phyloP scores from a whole-genome alignment of 768 basidiomycete species.

The Phallus indusiatus region DNA sequence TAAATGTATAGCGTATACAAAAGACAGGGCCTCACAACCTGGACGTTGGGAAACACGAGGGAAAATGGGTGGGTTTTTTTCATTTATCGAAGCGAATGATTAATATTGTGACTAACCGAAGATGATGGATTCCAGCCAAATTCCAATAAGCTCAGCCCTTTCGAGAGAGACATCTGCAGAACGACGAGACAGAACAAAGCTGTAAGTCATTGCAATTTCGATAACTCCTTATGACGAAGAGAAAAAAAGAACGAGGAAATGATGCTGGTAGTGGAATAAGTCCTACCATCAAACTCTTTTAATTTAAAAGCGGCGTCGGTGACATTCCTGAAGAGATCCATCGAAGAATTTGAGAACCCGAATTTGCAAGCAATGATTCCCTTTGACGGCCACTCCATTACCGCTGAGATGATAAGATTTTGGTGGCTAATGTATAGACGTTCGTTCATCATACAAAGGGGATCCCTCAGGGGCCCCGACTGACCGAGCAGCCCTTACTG shows the following conservation, averaged over 20 bases:
- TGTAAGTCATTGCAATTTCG: no score
- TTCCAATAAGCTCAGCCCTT: constrained; percentile 2
- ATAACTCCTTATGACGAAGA: neutral
- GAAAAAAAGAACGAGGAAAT: neutral
- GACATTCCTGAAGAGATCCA: no score
- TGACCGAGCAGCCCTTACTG: neutral
- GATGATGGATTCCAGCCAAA: neutral
- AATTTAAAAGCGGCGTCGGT: no score
- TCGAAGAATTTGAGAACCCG: no score
- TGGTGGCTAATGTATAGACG: neutral
- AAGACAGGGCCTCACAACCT: constrained; percentile 7
- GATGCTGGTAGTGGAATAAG: neutral
- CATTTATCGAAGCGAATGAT: neutral
- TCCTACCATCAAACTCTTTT: no score
- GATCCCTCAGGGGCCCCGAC: neutral
- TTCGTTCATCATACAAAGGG: neutral
- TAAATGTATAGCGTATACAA: constrained; percentile 2
- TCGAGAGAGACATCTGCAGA: constrained; percentile 2
- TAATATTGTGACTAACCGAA: neutral
- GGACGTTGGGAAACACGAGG: neutral
- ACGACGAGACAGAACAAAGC: neutral
- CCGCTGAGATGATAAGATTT: no score
- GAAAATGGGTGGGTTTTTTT: neutral
- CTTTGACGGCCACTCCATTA: no score
- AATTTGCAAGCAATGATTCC: no score